Base-by-base conservation (phyloP, 1,284 basidiomycete species). In the Macrocystidia cucumis region DNA sequence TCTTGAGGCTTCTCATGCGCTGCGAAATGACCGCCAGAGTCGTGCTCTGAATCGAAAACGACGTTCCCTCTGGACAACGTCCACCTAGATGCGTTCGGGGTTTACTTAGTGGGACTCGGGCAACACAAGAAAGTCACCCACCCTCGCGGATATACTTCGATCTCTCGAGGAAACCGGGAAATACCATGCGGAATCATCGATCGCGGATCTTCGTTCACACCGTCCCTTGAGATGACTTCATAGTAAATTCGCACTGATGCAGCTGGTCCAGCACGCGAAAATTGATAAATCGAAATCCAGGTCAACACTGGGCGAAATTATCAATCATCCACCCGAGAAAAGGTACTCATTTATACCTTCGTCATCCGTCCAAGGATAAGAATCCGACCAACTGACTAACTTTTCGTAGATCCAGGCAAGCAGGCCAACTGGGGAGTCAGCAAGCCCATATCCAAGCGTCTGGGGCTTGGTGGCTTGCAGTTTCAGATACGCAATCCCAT, bases 351-450 rank as follows among this genome's bases (percentile, higher is more conserved):
- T 16, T n/a, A 9, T 19, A 66, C 68, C 55, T 55, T 72, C 72
- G 20, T 73, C 69, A 38, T 70, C 67, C 7, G 57, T 52, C 69
- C 69, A 75, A 1, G 54, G 50, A 41, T 73, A 75, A n/a, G n/a
- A n/a, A n/a, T n/a, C n/a, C n/a, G n/a, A n/a, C n/a, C n/a, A n/a
- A n/a, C n/a, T n/a, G n/a, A n/a, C n/a, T 12, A 53, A 38, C 46
- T 77, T 75, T 45, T 76, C 73, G 34, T 72, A 72, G 27, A 77
- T 68, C 71, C 74, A 78, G 2, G 70, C 69, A 3, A 77, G 57
- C 26, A 77, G 50, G 1, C 71, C 74, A 4, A 65, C 59, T 2
- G 74, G 74, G 4, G 72, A 74, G 46, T 77, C 74, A 1, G 61
- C 53, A 9, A 75, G 52, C 6, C 55, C 53, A 45, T 72, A 74